phyloP scores from a whole-genome alignment of 768 basidiomycete genomes.

The Coprinellus micaceus region DNA sequence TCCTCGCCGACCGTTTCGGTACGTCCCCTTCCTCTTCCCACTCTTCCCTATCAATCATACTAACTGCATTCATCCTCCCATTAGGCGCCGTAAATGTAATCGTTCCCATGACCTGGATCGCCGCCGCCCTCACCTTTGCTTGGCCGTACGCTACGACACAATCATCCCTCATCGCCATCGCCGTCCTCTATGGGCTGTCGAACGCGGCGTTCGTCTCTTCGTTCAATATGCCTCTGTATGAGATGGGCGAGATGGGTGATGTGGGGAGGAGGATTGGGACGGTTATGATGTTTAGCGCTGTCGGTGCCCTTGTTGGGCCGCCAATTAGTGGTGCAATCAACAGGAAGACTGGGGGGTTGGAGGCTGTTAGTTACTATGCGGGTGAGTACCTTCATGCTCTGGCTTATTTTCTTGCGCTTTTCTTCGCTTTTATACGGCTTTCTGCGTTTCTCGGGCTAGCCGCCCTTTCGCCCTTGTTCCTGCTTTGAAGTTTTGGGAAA shows the following conservation, averaged over 20 bases:
- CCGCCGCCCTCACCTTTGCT: slow-evolving; percentile 49
- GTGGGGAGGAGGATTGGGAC: slow-evolving; percentile 57
- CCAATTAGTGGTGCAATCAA: slow-evolving; percentile 63
- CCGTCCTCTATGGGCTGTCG: slow-evolving; percentile 58
- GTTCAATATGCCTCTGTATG: slow-evolving; percentile 42
- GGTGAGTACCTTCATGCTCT: slow-evolving; percentile 23
- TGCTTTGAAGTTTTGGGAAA: no score
- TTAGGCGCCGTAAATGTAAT: slow-evolving; percentile 60
- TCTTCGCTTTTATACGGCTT: not conserved
- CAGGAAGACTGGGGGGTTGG: slow-evolving; percentile 40
- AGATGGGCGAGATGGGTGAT: slow-evolving; percentile 49
- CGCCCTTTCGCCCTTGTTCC: not conserved
- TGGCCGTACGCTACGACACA: slow-evolving; percentile 57
- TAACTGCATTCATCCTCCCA: not conserved
- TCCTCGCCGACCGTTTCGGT: slow-evolving; percentile 51
- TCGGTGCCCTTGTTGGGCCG: slow-evolving; percentile 56
- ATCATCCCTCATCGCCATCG: slow-evolving; percentile 41
- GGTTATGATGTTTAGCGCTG: slow-evolving; percentile 46
- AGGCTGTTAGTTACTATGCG: slow-evolving; percentile 47
- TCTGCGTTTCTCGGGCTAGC: not conserved
- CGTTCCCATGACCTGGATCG: slow-evolving; percentile 45
- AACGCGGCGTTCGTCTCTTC: slow-evolving; percentile 50
- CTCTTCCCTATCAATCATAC: not conserved
- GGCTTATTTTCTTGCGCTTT: no score
- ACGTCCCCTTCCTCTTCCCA: slow-evolving; percentile 10